These are phyloP conservation scores for Lasiodiplodia theobromae DNA, from an alignment of 2,329 filamentous ascomycete species.

Conservation along the genomic window DNA sequence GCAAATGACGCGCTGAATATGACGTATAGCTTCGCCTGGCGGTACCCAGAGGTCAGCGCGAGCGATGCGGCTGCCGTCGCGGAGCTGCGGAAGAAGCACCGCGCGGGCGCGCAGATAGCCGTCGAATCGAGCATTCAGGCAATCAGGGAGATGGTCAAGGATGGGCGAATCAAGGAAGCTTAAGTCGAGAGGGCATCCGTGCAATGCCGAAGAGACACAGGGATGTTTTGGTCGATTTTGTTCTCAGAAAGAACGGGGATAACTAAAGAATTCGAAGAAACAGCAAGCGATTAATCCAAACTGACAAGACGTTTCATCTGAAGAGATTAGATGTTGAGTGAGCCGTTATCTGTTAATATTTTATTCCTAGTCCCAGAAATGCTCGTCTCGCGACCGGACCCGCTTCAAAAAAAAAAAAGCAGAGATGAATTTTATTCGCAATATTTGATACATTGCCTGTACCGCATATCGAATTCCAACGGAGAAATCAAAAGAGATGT, in stretches of 20 bases:
- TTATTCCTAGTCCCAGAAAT: neutral
- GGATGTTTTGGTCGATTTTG: neutral
- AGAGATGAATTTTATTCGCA: neutral
- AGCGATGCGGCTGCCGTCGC: slow-evolving; percentile 45
- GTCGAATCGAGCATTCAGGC: slow-evolving; percentile 53
- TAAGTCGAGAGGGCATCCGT: neutral
- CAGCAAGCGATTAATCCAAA: neutral
- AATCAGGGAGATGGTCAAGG: slow-evolving; percentile 52
- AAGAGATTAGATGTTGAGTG: neutral
- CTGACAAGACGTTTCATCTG: neutral
- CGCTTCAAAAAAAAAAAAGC: neutral
- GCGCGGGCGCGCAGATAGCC: slow-evolving; percentile 48
- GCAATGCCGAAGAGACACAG: neutral
- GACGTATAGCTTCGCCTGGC: slow-evolving; percentile 57
- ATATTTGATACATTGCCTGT: neutral
- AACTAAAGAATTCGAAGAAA: neutral
- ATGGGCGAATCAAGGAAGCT: slow-evolving; percentile 40
- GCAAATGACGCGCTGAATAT: slow-evolving; percentile 41
- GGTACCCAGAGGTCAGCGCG: slow-evolving; percentile 42
- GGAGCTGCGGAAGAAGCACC: slow-evolving; percentile 38
- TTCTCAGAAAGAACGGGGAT: neutral
- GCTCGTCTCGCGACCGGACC: neutral
- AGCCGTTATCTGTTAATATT: neutral
- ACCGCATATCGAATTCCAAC: neutral
- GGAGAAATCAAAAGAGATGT: slow-evolving; percentile 4